A percentile compares a stretch with the other conserved stretches of the same genome.
Conservation (phyloP, 495 filamentous ascomycete genomes). For the Penicillium angulare region DNA sequence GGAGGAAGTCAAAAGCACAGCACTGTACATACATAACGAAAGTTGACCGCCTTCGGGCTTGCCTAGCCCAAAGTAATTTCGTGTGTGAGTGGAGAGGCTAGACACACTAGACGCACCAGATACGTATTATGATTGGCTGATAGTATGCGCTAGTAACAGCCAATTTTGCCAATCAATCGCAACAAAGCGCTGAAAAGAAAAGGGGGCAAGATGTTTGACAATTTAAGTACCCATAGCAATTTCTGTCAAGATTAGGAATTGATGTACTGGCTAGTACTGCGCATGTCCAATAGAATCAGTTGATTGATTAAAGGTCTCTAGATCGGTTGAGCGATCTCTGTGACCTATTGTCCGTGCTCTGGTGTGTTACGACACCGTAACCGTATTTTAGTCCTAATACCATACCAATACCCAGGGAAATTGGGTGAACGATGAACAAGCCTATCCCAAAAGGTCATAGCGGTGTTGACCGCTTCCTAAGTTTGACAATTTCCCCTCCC, state of each 20-base stretch:
- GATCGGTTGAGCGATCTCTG: constrained; percentile 5
- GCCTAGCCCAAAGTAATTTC: no score
- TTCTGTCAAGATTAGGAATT: constrained; percentile 2
- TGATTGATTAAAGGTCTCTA: constrained; percentile 2
- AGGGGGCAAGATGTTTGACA: no score
- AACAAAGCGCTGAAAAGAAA: no score
- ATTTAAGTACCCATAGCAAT: background rate
- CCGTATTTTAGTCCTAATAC: background rate
- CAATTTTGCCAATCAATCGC: no score
- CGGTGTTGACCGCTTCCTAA: no score
- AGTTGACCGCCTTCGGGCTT: no score
- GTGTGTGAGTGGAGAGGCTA: no score
- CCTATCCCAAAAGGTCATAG: background rate
- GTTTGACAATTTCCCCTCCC: background rate
- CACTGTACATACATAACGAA: no score
- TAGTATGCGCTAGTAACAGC: no score
- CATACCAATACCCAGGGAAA: background rate
- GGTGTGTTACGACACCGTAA: background rate
- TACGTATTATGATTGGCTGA: no score
- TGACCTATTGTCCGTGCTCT: background rate
- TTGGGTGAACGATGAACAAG: constrained; percentile 2
- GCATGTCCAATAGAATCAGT: background rate
- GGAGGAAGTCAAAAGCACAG: no score
- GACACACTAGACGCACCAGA: no score
- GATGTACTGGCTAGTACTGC: background rate